Evolutionary conservation across 2,329 filamentous ascomycete genomes (phyloP), one percentile per base, ranked within the genome.

Genomic region (Monosporascus sp.): DNA sequence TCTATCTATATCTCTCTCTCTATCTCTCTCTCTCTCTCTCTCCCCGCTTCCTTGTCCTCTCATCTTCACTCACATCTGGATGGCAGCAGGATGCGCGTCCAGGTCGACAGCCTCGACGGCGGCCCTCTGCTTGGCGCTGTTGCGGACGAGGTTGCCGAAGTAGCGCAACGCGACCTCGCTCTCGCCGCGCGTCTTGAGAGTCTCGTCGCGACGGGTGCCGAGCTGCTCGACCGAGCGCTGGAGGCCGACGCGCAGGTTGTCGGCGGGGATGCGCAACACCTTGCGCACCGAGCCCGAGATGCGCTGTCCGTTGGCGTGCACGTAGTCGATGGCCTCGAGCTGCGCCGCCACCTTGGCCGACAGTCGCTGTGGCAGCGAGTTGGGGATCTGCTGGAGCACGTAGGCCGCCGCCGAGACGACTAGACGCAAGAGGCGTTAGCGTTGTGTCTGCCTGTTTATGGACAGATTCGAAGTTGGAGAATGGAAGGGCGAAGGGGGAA

Each of bases 141-240:
- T 79, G 55, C 88, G 81, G 50, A 94, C 84, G 18, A 99, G 79
- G 64, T 95, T 94, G 50, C 83, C 76, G 70, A 99, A 99, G 74
- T 96, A 97, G 71, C 93, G 95, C 60, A 83, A 77, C 6, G 94
- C 94, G 35, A 90, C 85, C 66, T 95, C 88, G 65, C 90, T 94
- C 72, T 97, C 93, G 37, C 76, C 78, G 70, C 86, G 86, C 55
- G 90, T 81, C 74, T 94, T 95, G 66, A 82, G 78, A 8, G 90
- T 94, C 67, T 96, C 89, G 60, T 94, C 88, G 61, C 88, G 87
- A 67, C 89, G 87, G 52, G 77, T 74, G 55, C 83, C 85, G 11
- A 97, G 82, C 62, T 94, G 85, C 72, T 97, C 91, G 47, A 97
- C 87, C 27, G 85, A 90, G 51, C 88, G 85, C 63, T 95, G 88